These are phyloP conservation scores for Boletus sensibilis DNA, from an alignment of 768 basidiomycete species.

Conservation along the genomic window DNA sequence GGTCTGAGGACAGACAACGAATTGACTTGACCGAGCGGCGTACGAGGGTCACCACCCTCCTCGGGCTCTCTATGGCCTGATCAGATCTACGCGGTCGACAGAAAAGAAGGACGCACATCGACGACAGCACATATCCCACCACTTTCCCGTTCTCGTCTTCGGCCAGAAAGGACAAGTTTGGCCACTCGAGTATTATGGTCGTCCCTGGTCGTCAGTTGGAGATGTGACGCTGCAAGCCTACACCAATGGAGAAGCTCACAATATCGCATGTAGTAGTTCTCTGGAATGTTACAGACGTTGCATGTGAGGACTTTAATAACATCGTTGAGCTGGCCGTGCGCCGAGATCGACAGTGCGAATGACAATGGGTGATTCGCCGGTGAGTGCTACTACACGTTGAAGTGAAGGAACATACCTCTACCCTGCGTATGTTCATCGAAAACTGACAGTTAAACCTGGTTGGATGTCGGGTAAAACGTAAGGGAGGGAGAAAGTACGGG, in stretches of 20 bases:
- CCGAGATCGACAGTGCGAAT: neutral
- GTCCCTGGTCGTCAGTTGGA: slow-evolving; percentile 36
- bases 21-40: slow-evolving; percentile 28
- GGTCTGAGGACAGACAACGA: slow-evolving; percentile 29
- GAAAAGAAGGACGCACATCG: slow-evolving; percentile 42
- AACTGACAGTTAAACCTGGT: neutral
- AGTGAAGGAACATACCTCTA: slow-evolving; percentile 24
- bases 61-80: slow-evolving; percentile 22
- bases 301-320: slow-evolving; percentile 49
- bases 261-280: slow-evolving; percentile 41
- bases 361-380: neutral
- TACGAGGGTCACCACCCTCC: slow-evolving; percentile 8
- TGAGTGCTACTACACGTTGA: neutral
- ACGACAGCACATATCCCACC: slow-evolving; percentile 57
- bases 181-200: slow-evolving; percentile 50
- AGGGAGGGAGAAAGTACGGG: neutral
- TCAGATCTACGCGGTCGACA: slow-evolving; percentile 1
- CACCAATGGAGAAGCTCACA: slow-evolving; percentile 21
- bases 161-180: slow-evolving; percentile 52
- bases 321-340: slow-evolving; percentile 41
- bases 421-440: slow-evolving; percentile 30
- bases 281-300: slow-evolving; percentile 53
- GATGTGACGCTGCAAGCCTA: neutral
- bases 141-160: slow-evolving; percentile 48
- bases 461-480: neutral